Base-by-base conservation (phyloP, 2,329 filamentous ascomycete genomes). In the Sporothrix humicola region DNA sequence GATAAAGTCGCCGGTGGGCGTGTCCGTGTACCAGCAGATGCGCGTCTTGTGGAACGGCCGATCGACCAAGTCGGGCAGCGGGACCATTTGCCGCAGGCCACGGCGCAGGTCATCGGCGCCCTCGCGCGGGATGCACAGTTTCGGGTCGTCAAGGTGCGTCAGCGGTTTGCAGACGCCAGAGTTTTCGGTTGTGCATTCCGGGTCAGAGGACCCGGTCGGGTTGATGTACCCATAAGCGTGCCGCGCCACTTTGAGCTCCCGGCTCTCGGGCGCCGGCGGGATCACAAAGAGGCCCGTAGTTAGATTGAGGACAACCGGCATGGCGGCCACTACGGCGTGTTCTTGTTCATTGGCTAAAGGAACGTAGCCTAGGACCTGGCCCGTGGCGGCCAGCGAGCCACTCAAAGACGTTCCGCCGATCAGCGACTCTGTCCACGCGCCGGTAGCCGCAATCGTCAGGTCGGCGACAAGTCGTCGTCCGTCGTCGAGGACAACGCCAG, bases 341-440 rank as follows among this genome's bases (percentile, higher is more conserved):
- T 98, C n/a, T n/a, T n/a, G n/a, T n/a, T n/a, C n/a, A n/a, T n/a
- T n/a, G n/a, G n/a, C n/a, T n/a, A n/a, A n/a, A n/a, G 89, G 86
- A 76, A 97, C 84, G 83, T 97, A 98, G 13, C 88, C 92, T 37
- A 98, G 80, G 0, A 89, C 88, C 79, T 98, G 95, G 15, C 93
- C 95, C 0, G 94, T 97, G 2, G 95, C 92, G 76, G 92, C 88
- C 54, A 90, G 91, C 61, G 92, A 88, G 37, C 93, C 93, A 65
- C 90, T 86, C 0, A 70, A 17, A 1, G 71, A 44, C 0, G 17
- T 13, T 12, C 48, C 69, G 12, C 63, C 52, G n/a, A 77, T 42
- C 8, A 76, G 50, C 1, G 88, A 87, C 2, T 91, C 88, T 1
- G 93, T 93, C 95, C 95, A 98, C 4, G 95, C 94, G 17, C 95